Percentiles rank a stretch among this genome's conserved stretches.
These are phyloP conservation scores for Gentiana straminea DNA, from an alignment of 257 asterid species.

Conservation along the genomic window DNA sequence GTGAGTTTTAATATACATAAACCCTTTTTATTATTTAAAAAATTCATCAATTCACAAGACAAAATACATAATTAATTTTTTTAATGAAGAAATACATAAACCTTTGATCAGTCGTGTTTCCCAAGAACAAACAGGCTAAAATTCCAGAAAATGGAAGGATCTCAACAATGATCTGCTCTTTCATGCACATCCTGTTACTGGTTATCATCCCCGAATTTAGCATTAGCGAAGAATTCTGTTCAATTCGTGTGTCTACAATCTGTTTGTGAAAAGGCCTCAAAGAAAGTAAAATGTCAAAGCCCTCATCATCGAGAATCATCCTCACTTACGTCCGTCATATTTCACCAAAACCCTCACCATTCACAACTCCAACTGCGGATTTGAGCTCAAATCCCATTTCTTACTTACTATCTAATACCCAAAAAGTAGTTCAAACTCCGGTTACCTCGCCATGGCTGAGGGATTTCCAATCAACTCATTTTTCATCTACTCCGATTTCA, in stretches of 20 bases:
- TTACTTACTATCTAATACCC: constrained; percentile 28
- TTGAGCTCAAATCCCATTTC: constrained; percentile 29
- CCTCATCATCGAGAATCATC: constrained; percentile 46
- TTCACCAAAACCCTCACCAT: constrained; percentile 36
- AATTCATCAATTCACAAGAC: too few species aligned
- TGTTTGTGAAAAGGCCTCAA: neutral
- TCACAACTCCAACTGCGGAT: constrained; percentile 10
- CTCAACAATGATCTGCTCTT: too few species aligned
- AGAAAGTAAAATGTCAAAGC: constrained; percentile 48
- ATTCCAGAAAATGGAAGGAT: too few species aligned
- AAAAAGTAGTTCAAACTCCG: constrained; percentile 28
- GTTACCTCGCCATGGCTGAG: constrained; percentile 27
- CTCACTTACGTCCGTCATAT: constrained; percentile 31
- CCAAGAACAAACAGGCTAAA: too few species aligned
- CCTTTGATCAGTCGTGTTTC: too few species aligned
- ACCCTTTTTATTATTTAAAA: too few species aligned
- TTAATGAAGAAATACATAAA: too few species aligned
- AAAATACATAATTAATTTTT: too few species aligned
- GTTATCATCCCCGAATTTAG: too few species aligned
- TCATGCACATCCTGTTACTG: too few species aligned
- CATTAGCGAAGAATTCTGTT: constrained; percentile 8
- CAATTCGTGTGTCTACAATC: constrained; percentile 13
- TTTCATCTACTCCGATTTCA: constrained; percentile 31
- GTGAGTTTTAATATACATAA: too few species aligned
- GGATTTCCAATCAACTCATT: constrained; percentile 27